Evolutionary conservation across 208 protist species (phyloP), one percentile per base, ranked within the genome.

Genomic region (Acanthamoeba culbertsoni): DNA sequence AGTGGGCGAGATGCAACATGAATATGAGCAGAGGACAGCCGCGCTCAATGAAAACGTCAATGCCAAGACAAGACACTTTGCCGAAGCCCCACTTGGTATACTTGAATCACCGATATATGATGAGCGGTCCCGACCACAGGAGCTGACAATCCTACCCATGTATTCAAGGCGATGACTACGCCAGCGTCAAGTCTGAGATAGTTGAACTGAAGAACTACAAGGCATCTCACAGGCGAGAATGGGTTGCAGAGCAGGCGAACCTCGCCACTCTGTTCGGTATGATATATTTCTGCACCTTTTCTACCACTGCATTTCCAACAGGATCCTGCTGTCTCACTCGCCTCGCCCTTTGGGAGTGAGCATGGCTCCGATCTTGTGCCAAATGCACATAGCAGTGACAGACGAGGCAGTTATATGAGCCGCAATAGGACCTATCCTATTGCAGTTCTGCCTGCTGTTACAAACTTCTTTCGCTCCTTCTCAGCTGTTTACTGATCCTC

Each of bases 221-320:
- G 35, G 90, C 51, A n/a, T 62, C 88, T 18, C 45, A 91, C 40
- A 88, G 86, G 8, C 89, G 63, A 2, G 65, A 77, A 31, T 92
- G 77, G 92, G 77, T 94, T 6, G 93, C 51, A 35, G 93, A 95
- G 82, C 91, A 94, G 45, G 63, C 46, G 14, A 42, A 93, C 73
- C 40, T 95, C 35, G 93, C 37, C 51, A 35, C 65, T 20, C 48
- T 95, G 2, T 48, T 95, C n/a, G 53, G 26, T 82, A 82, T 31
- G 33, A 8, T 35, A 1, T 65, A 5, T 35, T 35, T 35, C n/a
- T 35, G 57, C 23, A 62, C 26, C 20, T 26, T 26, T 62, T 26
- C 55, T 62, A 62, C 23, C 26, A 62, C 26, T 20, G 55, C n/a
- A n/a, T n/a, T n/a, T n/a, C n/a, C n/a, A n/a, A n/a, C n/a, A n/a